A percentile compares a stretch with the other conserved stretches of the same genome.
phyloP scores from a whole-genome alignment of 345 rosid genomes.

The Hevea brasiliensis region DNA sequence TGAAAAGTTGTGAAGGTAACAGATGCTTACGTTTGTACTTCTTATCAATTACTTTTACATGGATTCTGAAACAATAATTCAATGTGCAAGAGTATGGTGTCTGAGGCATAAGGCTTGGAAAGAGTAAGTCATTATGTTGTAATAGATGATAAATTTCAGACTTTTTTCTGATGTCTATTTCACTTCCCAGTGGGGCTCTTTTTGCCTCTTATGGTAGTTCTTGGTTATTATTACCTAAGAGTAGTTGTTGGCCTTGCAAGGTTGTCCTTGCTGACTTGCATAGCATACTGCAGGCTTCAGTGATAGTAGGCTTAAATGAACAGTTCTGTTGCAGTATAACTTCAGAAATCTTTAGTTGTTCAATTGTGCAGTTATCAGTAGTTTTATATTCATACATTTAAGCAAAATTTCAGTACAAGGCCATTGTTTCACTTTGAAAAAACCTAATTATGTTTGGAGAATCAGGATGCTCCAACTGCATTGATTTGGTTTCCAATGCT shows the following conservation, averaged over 20 bases:
- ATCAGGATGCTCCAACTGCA: not conserved
- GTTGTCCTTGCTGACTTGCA: not conserved
- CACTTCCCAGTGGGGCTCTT: not conserved
- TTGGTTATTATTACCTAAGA: not conserved
- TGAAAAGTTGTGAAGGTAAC: constrained; percentile 78
- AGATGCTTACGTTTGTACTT: constrained; percentile 10
- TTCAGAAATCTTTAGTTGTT: not conserved
- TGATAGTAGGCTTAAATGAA: not conserved
- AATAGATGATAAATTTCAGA: not conserved
- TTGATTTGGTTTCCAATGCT: not conserved
- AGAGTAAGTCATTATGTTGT: not conserved
- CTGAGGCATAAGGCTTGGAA: not conserved
- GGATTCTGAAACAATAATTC: not conserved
- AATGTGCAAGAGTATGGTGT: not conserved
- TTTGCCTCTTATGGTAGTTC: not conserved
- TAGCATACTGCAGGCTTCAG: not conserved
- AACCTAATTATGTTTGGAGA: not conserved
- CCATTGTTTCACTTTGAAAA: not conserved
- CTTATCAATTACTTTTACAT: not conserved
- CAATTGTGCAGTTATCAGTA: no score
- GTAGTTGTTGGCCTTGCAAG: not conserved
- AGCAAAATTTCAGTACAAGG: not conserved
- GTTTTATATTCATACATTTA: not conserved
- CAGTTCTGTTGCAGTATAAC: not conserved
- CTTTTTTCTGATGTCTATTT: not conserved